Percentiles rank a stretch among this genome's conserved stretches.
These are phyloP conservation scores for Osmanthus fragrans DNA, from an alignment of 257 asterid genomes.

Conservation along the genomic window DNA sequence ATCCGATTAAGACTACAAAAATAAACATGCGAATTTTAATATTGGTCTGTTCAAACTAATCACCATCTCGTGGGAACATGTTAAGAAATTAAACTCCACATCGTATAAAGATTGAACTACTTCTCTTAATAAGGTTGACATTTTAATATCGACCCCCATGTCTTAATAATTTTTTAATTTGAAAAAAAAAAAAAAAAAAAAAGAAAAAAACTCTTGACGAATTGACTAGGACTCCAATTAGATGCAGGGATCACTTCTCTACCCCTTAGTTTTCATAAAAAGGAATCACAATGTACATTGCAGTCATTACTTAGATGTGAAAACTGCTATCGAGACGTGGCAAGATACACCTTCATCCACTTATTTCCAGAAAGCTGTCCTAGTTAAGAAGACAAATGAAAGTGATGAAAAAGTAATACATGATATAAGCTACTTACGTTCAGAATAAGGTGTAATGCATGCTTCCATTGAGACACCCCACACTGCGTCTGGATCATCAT, in stretches of 20 bases:
- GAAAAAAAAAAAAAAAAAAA: background rate
- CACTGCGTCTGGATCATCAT: slow-evolving; percentile 89
- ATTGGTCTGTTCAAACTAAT: too few species aligned
- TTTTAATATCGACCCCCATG: too few species aligned
- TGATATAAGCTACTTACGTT: slow-evolving; percentile 58
- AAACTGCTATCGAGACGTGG: background rate
- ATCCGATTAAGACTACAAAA: too few species aligned
- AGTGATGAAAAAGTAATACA: background rate
- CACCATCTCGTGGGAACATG: too few species aligned
- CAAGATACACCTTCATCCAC: background rate
- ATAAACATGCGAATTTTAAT: too few species aligned
- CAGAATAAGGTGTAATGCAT: slow-evolving; percentile 90
- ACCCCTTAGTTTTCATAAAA: background rate
- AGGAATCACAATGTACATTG: background rate
- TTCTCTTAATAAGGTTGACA: too few species aligned
- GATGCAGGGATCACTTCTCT: background rate
- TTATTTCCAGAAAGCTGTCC: background rate
- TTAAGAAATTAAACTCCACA: too few species aligned
- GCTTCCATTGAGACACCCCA: slow-evolving; percentile 86
- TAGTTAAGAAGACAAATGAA: background rate
- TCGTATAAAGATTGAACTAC: too few species aligned
- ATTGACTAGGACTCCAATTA: background rate
- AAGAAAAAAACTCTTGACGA: background rate
- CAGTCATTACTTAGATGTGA: background rate
- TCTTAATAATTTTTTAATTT: too few species aligned